Evolutionary conservation across 2,329 filamentous ascomycete genomes (phyloP).

Genomic region (Aspergillus melleus): DNA sequence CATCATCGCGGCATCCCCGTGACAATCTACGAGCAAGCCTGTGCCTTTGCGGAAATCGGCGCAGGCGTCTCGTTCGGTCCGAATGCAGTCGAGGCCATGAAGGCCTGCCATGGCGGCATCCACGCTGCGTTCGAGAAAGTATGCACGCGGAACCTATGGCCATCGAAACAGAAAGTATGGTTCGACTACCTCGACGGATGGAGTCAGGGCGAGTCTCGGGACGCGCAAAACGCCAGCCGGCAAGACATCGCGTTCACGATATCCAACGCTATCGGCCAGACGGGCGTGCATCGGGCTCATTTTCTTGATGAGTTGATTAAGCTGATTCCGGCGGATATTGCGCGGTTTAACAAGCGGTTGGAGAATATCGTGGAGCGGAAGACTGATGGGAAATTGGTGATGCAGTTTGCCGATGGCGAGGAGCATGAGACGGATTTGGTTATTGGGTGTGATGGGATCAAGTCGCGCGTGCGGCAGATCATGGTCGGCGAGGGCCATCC

Average conservation of each 20-base stretch:
- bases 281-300: constrained; percentile 32
- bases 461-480: constrained; percentile 47
- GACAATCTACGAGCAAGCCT: constrained; percentile 39
- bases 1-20: constrained; percentile 33
- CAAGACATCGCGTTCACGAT: constrained; percentile 27
- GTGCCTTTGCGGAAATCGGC: constrained; percentile 39
- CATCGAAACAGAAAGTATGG: constrained; percentile 29
- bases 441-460: constrained; percentile 52
- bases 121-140: constrained; percentile 33
- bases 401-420: constrained; percentile 48
- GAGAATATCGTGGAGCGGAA: constrained; percentile 15
- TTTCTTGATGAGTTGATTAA: constrained; percentile 38
- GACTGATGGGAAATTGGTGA: constrained; percentile 28
- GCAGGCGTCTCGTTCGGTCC: constrained; percentile 40
- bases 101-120: constrained; percentile 26
- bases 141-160: constrained; percentile 35
- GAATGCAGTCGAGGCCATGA: constrained; percentile 33
- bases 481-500: constrained; percentile 46
- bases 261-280: constrained; percentile 22
- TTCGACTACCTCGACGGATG: constrained; percentile 26
- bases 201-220: constrained; percentile 4
- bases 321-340: constrained; percentile 26
- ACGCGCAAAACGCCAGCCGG: constrained; percentile 7
- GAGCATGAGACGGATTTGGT: constrained; percentile 44
- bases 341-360: constrained; percentile 30